A percentile compares a stretch with the other conserved stretches of the same genome.
Evolutionary conservation across 306 rosid genomes (phyloP).

Genomic region (Begonia masoniana): DNA sequence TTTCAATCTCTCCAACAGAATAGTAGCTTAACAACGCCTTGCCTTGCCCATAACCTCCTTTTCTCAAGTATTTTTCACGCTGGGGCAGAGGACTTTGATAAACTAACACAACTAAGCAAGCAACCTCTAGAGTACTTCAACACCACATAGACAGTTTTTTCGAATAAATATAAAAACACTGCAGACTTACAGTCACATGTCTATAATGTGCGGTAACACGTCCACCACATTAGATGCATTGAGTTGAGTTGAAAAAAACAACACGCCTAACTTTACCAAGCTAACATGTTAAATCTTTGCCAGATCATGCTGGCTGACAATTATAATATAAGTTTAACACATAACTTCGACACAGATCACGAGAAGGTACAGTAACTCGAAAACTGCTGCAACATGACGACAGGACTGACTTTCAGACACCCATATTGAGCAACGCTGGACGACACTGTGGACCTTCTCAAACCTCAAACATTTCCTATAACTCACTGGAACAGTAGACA

Average conservation of each 20-base stretch:
- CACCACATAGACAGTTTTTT: neutral
- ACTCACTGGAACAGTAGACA: constrained; percentile 99
- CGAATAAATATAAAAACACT: neutral
- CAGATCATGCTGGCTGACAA: neutral
- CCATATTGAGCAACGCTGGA: constrained; percentile 99
- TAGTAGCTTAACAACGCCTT: too few species aligned
- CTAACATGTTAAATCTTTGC: neutral
- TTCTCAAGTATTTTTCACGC: neutral
- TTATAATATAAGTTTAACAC: neutral
- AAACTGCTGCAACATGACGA: constrained; percentile 97
- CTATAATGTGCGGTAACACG: neutral
- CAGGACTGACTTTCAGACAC: constrained; percentile 99
- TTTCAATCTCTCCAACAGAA: too few species aligned
- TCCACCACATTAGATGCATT: neutral
- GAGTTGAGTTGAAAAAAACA: neutral
- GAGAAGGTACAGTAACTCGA: constrained; percentile 24
- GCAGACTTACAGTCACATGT: neutral
- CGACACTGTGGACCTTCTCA: constrained; percentile 99
- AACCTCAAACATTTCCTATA: constrained; percentile 98
- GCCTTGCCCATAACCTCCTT: neutral
- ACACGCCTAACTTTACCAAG: neutral
- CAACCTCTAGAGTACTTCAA: neutral
- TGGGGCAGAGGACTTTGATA: neutral
- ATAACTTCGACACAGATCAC: neutral
- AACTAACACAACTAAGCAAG: neutral